Conservation (phyloP, 805 yeast species). For the Wickerhamomyces bovis region DNA sequence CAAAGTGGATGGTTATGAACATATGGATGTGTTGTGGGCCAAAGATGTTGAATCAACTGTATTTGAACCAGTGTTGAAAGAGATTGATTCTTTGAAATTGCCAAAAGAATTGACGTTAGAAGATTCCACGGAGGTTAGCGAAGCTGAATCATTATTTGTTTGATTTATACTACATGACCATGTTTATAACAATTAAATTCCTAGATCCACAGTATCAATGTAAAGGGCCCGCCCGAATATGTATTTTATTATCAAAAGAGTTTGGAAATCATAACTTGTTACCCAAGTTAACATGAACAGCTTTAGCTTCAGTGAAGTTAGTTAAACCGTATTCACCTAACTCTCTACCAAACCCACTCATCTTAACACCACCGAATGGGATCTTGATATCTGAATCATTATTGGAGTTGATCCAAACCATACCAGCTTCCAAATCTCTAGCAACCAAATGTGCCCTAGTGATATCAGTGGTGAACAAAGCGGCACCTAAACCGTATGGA, state of each 20-base stretch:
- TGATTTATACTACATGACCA: not conserved
- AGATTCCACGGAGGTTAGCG: not conserved
- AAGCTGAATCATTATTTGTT: not conserved
- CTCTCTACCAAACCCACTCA: slow-evolving; percentile 64
- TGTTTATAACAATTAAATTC: too few species aligned
- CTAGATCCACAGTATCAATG: too few species aligned
- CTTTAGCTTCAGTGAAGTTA: slow-evolving; percentile 59
- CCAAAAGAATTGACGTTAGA: not conserved
- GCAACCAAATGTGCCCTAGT: slow-evolving; percentile 35
- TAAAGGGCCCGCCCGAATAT: not conserved
- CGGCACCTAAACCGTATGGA: slow-evolving; percentile 42
- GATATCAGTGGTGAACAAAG: slow-evolving; percentile 35
- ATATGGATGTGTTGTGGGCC: slow-evolving; percentile 80
- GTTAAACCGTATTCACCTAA: slow-evolving; percentile 60
- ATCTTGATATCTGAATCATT: slow-evolving; percentile 50
- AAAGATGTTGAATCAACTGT: slow-evolving; percentile 41
- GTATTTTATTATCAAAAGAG: too few species aligned
- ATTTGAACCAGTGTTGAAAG: slow-evolving; percentile 40
- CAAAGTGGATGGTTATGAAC: slow-evolving; percentile 60
- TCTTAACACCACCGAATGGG: slow-evolving; percentile 68
- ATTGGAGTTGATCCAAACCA: slow-evolving; percentile 55
- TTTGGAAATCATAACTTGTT: slow-evolving; percentile 16
- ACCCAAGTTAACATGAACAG: slow-evolving; percentile 64
- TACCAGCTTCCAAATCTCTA: slow-evolving; percentile 37
- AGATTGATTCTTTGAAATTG: slow-evolving; percentile 28